These are phyloP conservation scores for Sclerotinia borealis DNA, from an alignment of 2,329 filamentous ascomycete genomes.

Conservation along the genomic window DNA sequence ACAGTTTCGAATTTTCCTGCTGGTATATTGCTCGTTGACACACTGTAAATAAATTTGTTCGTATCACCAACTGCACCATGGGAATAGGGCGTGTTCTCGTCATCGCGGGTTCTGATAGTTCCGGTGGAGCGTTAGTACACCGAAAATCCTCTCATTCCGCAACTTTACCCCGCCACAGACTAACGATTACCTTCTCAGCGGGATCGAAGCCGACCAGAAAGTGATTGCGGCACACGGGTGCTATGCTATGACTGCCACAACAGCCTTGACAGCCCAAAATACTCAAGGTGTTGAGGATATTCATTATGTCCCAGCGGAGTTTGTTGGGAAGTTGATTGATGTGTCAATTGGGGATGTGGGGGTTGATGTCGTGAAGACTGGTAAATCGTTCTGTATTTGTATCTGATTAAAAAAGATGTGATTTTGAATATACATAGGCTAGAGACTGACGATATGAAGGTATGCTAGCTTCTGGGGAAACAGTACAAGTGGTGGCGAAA, in stretches of 20 bases:
- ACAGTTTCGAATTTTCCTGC: not conserved
- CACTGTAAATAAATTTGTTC: not conserved
- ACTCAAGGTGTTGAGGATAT: conserved; percentile 79
- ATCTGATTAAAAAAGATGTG: not conserved
- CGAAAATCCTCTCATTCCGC: conserved; percentile 7
- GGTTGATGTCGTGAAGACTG: conserved; percentile 86
- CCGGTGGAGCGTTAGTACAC: conserved; percentile 62
- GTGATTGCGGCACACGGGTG: conserved; percentile 86
- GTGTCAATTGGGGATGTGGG: conserved; percentile 78
- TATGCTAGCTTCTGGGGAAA: conserved; percentile 72
- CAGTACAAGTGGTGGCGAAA: conserved; percentile 62
- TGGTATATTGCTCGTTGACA: not conserved
- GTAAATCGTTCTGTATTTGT: conserved; percentile 43
- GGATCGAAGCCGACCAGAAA: conserved; percentile 93
- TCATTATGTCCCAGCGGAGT: conserved; percentile 69
- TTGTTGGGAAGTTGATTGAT: conserved; percentile 80
- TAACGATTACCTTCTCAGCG: conserved; percentile 46
- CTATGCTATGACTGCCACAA: conserved; percentile 95
- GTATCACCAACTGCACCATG: conserved; percentile 19
- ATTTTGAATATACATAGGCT: not conserved
- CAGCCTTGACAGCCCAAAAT: conserved; percentile 93
- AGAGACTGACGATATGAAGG: conserved; percentile 42
- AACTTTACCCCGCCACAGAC: conserved; percentile 11
- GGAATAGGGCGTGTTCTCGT: conserved; percentile 51
- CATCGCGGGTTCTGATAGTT: conserved; percentile 69